phyloP scores from a whole-genome alignment of 2,329 filamentous ascomycete species.

The Cladorrhinum sp. region DNA sequence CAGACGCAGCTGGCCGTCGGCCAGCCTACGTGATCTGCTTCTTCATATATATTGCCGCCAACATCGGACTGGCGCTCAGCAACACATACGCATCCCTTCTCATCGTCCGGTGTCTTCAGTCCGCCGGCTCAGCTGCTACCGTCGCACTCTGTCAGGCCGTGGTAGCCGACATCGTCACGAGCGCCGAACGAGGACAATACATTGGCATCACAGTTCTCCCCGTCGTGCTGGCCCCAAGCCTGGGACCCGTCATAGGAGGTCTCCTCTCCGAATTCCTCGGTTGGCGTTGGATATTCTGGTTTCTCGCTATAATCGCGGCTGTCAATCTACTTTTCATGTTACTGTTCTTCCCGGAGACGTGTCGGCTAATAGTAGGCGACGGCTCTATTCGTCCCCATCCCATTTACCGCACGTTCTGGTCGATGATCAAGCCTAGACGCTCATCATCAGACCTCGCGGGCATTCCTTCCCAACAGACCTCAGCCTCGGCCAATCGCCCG shows the following conservation, averaged over 20 bases:
- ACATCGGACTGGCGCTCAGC: constrained; percentile 45
- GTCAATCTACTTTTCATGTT: constrained; percentile 4
- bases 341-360: constrained; percentile 20
- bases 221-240: constrained; percentile 39
- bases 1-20: constrained; percentile 47
- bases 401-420: background rate
- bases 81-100: constrained; percentile 43
- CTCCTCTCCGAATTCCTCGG: constrained; percentile 19
- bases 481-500: background rate
- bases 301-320: constrained; percentile 31
- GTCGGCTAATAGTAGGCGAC: constrained; percentile 10
- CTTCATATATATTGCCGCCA: constrained; percentile 43
- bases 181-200: constrained; percentile 59
- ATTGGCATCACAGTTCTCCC: constrained; percentile 53
- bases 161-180: constrained; percentile 61
- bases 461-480: background rate
- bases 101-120: constrained; percentile 55
- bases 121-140: constrained; percentile 57
- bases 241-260: constrained; percentile 15
- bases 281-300: constrained; percentile 21
- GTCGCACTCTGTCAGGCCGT: constrained; percentile 57
- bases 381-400: background rate
- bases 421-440: background rate
- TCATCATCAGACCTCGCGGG: background rate
- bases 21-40: constrained; percentile 48